Conservation (phyloP, 2,329 filamentous ascomycete genomes). For the Emericellopsis cladophorae region DNA sequence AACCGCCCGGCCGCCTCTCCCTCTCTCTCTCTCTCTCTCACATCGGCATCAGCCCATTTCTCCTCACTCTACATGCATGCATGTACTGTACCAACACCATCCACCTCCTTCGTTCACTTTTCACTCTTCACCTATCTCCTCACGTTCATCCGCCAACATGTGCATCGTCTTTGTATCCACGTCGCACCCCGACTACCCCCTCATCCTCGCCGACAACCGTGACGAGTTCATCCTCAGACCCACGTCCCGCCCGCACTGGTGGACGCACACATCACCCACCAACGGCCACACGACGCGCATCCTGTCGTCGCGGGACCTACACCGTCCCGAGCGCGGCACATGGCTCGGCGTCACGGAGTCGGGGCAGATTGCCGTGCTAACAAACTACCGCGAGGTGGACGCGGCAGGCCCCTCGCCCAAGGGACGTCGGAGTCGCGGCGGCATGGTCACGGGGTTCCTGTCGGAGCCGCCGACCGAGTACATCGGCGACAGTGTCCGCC, state of each 20-base stretch:
- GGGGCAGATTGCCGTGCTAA: constrained; percentile 50
- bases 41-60: no score
- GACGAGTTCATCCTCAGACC: constrained; percentile 59
- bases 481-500: constrained; percentile 35
- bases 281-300: constrained; percentile 25
- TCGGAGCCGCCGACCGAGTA: constrained; percentile 32
- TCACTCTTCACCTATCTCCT: background rate
- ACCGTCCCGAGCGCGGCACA: constrained; percentile 48
- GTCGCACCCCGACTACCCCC: constrained; percentile 59
- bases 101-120: background rate
- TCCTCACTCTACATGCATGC: background rate
- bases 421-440: constrained; percentile 45
- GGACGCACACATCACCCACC: constrained; percentile 29
- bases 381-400: constrained; percentile 49
- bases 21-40: no score
- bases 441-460: constrained; percentile 52
- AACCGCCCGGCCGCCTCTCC: no score
- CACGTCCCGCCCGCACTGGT: constrained; percentile 53
- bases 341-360: constrained; percentile 51
- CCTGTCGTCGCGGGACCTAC: constrained; percentile 48
- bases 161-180: constrained; percentile 70
- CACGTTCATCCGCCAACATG: constrained; percentile 30
- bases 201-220: constrained; percentile 67
- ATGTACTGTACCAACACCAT: background rate
- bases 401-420: constrained; percentile 39